phyloP scores from a whole-genome alignment of 1,284 basidiomycete species.

The Ceratobasidium sp. region DNA sequence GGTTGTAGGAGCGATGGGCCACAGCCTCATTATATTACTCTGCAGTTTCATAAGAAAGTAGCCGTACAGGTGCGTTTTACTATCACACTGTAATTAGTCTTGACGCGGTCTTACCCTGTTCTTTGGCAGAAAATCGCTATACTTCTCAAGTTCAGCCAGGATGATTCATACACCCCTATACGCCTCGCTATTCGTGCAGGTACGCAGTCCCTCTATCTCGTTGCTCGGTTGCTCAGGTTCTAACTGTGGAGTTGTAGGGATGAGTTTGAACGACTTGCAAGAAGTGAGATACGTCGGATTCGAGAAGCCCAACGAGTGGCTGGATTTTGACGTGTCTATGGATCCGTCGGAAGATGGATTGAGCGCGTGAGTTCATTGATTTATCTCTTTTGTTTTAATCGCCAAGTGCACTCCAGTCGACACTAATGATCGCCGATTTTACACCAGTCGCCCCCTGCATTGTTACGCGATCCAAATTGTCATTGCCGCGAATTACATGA shows the following conservation, averaged over 20 bases:
- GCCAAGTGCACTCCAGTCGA: too few relatives aligned
- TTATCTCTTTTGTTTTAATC: too few relatives aligned
- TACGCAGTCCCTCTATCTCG: too few relatives aligned
- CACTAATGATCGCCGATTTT: too few relatives aligned
- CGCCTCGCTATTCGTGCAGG: slow-evolving; percentile 91
- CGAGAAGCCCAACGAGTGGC: slow-evolving; percentile 94
- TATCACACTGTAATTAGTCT: slow-evolving; percentile 17
- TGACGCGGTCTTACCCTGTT: background rate
- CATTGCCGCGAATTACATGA: slow-evolving; percentile 94
- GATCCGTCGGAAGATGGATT: slow-evolving; percentile 81
- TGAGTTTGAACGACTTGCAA: slow-evolving; percentile 90
- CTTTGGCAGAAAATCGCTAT: slow-evolving; percentile 85
- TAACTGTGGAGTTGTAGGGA: slow-evolving; percentile 52
- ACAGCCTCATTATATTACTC: slow-evolving; percentile 95
- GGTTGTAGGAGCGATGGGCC: slow-evolving; percentile 82
- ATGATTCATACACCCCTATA: slow-evolving; percentile 98
- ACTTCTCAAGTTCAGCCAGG: slow-evolving; percentile 84
- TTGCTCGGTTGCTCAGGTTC: background rate
- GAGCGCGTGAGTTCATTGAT: slow-evolving; percentile 53
- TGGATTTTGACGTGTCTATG: slow-evolving; percentile 86
- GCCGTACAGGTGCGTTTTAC: slow-evolving; percentile 79
- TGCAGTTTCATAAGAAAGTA: slow-evolving; percentile 92
- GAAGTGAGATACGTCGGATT: slow-evolving; percentile 88
- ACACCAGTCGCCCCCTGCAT: slow-evolving; percentile 86
- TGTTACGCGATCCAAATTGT: slow-evolving; percentile 93